These are phyloP conservation scores for Orbilia oligospora DNA, from an alignment of 2,329 filamentous ascomycete genomes.

Conservation along the genomic window DNA sequence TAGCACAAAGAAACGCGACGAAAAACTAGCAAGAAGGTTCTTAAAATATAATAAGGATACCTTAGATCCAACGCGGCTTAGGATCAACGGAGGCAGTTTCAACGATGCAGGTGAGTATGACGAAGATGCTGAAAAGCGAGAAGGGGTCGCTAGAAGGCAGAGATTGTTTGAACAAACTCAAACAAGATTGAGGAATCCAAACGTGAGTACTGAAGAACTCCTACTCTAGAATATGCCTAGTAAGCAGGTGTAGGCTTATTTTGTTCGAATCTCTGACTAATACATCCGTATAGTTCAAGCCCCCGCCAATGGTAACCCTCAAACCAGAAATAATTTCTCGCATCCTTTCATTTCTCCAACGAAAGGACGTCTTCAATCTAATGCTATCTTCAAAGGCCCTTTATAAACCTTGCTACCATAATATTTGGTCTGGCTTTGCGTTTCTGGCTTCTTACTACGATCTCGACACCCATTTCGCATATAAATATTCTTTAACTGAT, in stretches of 20 bases:
- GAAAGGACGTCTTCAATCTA: conserved; percentile 13
- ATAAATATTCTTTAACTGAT: too few relatives aligned
- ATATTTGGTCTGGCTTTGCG: conserved; percentile 31
- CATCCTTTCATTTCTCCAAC: not conserved
- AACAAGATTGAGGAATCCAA: not conserved
- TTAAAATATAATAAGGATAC: conserved; percentile 17
- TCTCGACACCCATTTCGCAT: too few relatives aligned
- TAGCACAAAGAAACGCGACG: not conserved
- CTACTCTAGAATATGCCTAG: too few relatives aligned
- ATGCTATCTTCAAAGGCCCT: conserved; percentile 19
- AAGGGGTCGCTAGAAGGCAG: not conserved
- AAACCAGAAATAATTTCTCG: not conserved
- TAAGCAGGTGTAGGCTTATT: too few relatives aligned
- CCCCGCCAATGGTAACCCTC: conserved; percentile 6
- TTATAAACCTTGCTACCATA: not conserved
- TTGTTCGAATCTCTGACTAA: too few relatives aligned
- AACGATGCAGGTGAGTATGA: not conserved
- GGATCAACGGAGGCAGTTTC: conserved; percentile 22
- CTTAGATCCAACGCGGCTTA: not conserved
- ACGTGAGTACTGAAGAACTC: too few relatives aligned
- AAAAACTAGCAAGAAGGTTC: not conserved
- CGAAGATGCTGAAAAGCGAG: not conserved
- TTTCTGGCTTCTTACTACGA: too few relatives aligned
- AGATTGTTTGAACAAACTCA: conserved; percentile 4
- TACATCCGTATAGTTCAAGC: not conserved